These are phyloP conservation scores for Fomitopsis betulina DNA, from an alignment of 1,284 basidiomycete species.

Conservation along the genomic window DNA sequence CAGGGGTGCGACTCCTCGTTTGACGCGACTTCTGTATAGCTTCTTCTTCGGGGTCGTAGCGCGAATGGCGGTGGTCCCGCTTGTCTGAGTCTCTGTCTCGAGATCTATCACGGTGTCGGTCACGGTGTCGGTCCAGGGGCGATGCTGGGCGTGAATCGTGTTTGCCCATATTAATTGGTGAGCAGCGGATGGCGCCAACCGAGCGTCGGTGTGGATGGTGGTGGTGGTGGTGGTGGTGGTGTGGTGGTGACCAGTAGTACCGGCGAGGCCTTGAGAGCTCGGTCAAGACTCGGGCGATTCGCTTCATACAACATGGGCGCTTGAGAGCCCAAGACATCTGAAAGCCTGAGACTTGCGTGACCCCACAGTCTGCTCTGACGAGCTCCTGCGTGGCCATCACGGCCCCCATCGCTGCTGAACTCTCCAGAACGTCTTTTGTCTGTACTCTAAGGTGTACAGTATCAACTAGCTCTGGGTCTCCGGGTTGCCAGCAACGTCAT, in stretches of 20 bases:
- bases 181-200: conserved; percentile 6
- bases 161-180: conserved; percentile 27
- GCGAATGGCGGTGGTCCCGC: conserved; percentile 27
- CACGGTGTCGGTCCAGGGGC: conserved; percentile 34
- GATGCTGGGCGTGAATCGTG: conserved; percentile 44
- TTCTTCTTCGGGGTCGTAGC: conserved; percentile 30
- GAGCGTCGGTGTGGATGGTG: background rate
- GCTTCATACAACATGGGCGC: background rate
- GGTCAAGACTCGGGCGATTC: background rate
- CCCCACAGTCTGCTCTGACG: background rate
- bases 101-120: conserved; percentile 16
- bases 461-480: background rate
- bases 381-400: background rate
- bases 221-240: background rate
- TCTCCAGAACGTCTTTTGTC: background rate
- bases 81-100: conserved; percentile 18
- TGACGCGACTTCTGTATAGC: conserved; percentile 30
- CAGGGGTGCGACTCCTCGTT: conserved; percentile 37
- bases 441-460: conserved; percentile 5
- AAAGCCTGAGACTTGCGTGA: background rate
- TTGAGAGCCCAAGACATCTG: background rate
- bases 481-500: background rate
- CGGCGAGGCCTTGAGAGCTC: background rate
- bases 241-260: too few relatives aligned
- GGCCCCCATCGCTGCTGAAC: background rate